A percentile compares a stretch with the other conserved stretches of the same genome.
These are phyloP conservation scores for Bondarzewia mesenterica DNA, from an alignment of 1,284 basidiomycete species.

Conservation along the genomic window DNA sequence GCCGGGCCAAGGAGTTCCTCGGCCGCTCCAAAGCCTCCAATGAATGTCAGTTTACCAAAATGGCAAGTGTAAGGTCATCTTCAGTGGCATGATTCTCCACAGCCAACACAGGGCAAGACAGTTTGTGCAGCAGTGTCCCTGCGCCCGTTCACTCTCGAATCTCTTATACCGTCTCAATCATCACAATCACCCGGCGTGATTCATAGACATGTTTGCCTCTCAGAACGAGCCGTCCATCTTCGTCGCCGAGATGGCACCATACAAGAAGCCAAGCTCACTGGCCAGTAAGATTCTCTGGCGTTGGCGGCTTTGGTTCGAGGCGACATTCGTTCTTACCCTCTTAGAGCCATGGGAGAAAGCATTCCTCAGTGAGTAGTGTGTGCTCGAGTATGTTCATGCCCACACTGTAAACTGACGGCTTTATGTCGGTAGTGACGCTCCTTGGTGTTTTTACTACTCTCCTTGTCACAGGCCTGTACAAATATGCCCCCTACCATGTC, in stretches of 20 bases:
- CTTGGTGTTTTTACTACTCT: conserved; percentile 7
- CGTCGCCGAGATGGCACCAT: conserved; percentile 3
- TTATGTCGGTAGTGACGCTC: conserved; percentile 5
- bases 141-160: too few relatives aligned
- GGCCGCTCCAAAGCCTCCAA: too few relatives aligned
- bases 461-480: conserved; percentile 10
- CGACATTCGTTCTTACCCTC: conserved; percentile 12
- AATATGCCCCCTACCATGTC: conserved; percentile 13
- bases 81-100: too few relatives aligned
- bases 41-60: too few relatives aligned
- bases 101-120: too few relatives aligned
- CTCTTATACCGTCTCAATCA: too few relatives aligned
- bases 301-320: conserved; percentile 10
- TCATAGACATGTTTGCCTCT: too few relatives aligned
- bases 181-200: too few relatives aligned
- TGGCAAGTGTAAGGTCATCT: too few relatives aligned
- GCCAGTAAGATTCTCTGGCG: conserved; percentile 6
- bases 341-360: conserved; percentile 13
- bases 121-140: too few relatives aligned
- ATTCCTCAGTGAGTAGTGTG: conserved; percentile 8
- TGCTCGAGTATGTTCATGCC: background rate
- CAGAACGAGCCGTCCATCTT: conserved; percentile 1
- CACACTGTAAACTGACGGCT: background rate
- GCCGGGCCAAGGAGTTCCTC: too few relatives aligned
- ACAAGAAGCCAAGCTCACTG: conserved; percentile 4